Conservation (phyloP, 1,284 basidiomycete species). For the Sparassis latifolia region DNA sequence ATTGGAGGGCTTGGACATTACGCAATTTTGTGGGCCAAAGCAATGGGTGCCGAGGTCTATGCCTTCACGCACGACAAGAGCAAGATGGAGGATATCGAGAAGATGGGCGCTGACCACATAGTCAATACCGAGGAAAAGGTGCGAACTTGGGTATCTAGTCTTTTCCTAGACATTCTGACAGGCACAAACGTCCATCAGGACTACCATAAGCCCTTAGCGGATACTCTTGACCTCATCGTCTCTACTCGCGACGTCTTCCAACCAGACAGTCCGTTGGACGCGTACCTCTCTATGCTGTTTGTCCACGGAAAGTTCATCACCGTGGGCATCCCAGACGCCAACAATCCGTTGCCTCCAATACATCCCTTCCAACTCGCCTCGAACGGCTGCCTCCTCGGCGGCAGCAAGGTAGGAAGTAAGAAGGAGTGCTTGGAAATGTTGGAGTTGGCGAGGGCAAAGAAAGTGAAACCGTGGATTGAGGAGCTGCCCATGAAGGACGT, state of each 20-base stretch:
- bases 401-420: conserved; percentile 56
- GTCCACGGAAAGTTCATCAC: conserved; percentile 50
- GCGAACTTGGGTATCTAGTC: background rate
- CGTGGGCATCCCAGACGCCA: conserved; percentile 43
- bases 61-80: conserved; percentile 59
- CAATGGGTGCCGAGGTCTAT: conserved; percentile 43
- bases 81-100: conserved; percentile 60
- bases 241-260: conserved; percentile 33
- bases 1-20: conserved; percentile 47
- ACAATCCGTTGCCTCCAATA: conserved; percentile 33
- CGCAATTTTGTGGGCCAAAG: conserved; percentile 21
- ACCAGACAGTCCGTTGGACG: conserved; percentile 20
- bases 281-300: conserved; percentile 41
- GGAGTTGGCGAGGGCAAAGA: conserved; percentile 48
- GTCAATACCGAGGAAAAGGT: conserved; percentile 31
- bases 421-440: conserved; percentile 57
- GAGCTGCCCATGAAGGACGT: conserved; percentile 55
- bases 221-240: conserved; percentile 57
- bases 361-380: conserved; percentile 31
- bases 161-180: background rate
- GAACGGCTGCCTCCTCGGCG: conserved; percentile 33
- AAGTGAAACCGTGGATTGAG: conserved; percentile 43
- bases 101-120: conserved; percentile 55
- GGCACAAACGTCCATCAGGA: conserved; percentile 13
- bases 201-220: conserved; percentile 37